Evolutionary conservation across 768 basidiomycete genomes (phyloP), one percentile per base, ranked within the genome.

Genomic region (Tylopilus rubrobrunneus): DNA sequence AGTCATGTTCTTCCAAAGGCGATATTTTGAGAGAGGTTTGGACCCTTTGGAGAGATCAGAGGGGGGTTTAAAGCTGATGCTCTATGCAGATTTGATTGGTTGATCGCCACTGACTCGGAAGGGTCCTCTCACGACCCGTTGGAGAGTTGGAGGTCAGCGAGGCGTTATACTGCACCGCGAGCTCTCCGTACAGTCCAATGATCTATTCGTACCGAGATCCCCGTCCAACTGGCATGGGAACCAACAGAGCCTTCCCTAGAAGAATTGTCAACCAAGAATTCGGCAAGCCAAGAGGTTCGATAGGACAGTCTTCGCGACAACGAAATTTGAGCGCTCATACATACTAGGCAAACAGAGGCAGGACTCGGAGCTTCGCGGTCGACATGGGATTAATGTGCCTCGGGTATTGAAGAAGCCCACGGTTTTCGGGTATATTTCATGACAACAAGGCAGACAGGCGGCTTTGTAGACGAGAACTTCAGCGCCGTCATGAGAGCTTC

Each of bases 131-230:
- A 46, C 44, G 15, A 23, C 15, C 40, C 10, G 7, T 44, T 50
- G 45, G 40, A 40, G 27, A 36, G 27, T 58, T 57, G 6, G 41
- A 40, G 41, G 23, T 55, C 51, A 53, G 54, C 53, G 61, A 55
- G 23, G 29, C 4, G 3, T 23, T 31, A 14, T 39, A 36, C 49
- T 53, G 45, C 7, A 8, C 37, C 40, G 21, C 40, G 40, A 23
- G 9, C 11, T 23, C 40, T 11, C 27, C 42, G 42, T 25, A 17
- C 15, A 14, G 11, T 27, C 15, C 21, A 27, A 14, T 43, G 14
- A 27, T 8, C 42, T 15, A 17, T 17, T 5, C 25, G 12, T 41
- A 11, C 37, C 37, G 40, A 41, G 19, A 41, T 57, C 49, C 25
- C 36, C 49, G 28, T 44, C 29, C 39, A 25, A n/a, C n/a, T n/a